Evolutionary conservation across 2,329 filamentous ascomycete genomes (phyloP).

Genomic region (Sclerotinia minor): DNA sequence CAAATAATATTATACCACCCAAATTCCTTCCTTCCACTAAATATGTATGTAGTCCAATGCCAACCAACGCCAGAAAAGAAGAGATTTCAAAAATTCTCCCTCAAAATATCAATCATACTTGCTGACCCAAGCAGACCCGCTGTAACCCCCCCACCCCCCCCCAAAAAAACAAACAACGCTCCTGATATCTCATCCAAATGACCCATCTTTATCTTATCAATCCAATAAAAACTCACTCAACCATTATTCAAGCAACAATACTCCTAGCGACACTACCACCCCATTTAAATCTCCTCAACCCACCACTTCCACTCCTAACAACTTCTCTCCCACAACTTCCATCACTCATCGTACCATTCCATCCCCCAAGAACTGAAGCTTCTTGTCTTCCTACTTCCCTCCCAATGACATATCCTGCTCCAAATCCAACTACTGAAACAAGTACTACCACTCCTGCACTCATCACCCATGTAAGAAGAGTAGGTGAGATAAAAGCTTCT

Average conservation of each 20-base stretch:
- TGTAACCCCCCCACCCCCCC: no score
- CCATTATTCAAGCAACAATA: slow-evolving; percentile 37
- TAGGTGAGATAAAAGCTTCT: slow-evolving; percentile 54
- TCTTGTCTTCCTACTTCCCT: slow-evolving; percentile 66
- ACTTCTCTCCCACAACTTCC: slow-evolving; percentile 37
- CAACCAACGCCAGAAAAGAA: background rate
- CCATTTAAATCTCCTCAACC: slow-evolving; percentile 39
- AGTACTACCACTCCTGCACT: slow-evolving; percentile 67
- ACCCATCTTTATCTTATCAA: background rate
- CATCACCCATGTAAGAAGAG: slow-evolving; percentile 62
- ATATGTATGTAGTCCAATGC: background rate
- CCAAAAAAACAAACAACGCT: slow-evolving; percentile 7
- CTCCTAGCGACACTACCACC: slow-evolving; percentile 35
- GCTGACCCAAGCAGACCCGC: background rate
- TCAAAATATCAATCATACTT: background rate
- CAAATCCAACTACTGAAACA: slow-evolving; percentile 67
- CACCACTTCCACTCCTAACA: slow-evolving; percentile 31
- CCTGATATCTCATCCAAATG: background rate
- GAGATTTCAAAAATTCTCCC: no score
- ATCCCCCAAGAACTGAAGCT: slow-evolving; percentile 33
- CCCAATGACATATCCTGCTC: slow-evolving; percentile 67
- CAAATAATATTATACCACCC: background rate
- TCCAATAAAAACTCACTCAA: background rate
- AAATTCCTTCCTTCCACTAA: background rate
- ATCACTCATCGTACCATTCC: slow-evolving; percentile 33